Evolutionary conservation across 108 stramenopile species (phyloP).

Genomic region (Discostella pseudostelligera): DNA sequence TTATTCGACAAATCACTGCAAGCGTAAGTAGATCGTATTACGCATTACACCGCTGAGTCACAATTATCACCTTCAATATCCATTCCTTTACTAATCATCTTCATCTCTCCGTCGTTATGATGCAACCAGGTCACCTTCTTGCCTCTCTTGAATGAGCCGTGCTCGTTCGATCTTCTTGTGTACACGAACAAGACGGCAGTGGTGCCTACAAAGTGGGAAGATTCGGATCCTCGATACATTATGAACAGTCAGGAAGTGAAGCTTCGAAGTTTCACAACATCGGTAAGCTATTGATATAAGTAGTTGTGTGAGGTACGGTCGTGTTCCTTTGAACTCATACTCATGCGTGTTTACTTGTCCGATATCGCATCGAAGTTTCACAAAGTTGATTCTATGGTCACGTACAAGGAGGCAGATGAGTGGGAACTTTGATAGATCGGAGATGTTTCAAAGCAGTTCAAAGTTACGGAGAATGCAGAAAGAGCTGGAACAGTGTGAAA

Average conservation of each 20-base stretch:
- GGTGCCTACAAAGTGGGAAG: constrained; percentile 93
- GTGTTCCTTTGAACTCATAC: background rate
- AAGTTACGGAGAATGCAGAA: background rate
- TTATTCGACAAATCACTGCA: constrained; percentile 98
- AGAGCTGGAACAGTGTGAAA: too few relatives aligned
- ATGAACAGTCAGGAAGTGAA: constrained; percentile 92
- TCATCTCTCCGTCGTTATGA: background rate
- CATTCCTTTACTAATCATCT: background rate
- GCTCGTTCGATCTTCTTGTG: constrained; percentile 96
- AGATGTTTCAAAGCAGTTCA: background rate
- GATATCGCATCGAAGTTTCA: constrained; percentile 50
- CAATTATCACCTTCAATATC: too few relatives aligned
- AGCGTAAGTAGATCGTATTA: constrained; percentile 50
- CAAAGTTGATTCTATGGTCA: constrained; percentile 90
- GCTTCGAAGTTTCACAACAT: constrained; percentile 92
- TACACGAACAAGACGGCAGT: constrained; percentile 90
- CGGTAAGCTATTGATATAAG: constrained; percentile 47
- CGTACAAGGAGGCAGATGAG: constrained; percentile 88
- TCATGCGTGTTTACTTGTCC: background rate
- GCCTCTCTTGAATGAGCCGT: constrained; percentile 94
- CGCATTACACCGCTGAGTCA: too few relatives aligned
- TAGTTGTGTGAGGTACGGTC: background rate
- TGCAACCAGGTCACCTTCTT: constrained; percentile 85
- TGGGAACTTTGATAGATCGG: constrained; percentile 69
- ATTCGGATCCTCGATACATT: constrained; percentile 97